Base-by-base conservation (phyloP, 768 basidiomycete genomes). In the Clavaria fumosa region DNA sequence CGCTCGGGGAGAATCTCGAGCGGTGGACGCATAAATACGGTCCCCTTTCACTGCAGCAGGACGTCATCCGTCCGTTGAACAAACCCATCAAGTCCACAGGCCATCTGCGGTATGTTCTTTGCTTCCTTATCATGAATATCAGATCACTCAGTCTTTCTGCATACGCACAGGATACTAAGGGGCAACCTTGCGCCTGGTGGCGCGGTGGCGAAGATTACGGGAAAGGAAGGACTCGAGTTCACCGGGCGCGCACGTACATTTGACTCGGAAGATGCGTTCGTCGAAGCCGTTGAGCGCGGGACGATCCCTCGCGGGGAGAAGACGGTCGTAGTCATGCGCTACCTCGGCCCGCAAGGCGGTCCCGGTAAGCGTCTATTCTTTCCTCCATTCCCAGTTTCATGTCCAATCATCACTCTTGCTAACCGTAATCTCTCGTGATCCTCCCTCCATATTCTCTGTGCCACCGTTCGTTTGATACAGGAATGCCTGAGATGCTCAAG, bases 301-400 rank as follows among this genome's bases (percentile, higher is more conserved):
- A 75, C 75, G 15, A 83, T 97, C 63, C 84, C 84, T 57, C 77
- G 81, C 58, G 90, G 89, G 5, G 90, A 95, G 61, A 99, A 97
- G 70, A 91, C 88, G 2, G 93, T 95, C 12, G 85, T 82, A 39
- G 83, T 99, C 39, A 64, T 99, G 53, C 70, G 95, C 34, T 97
- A 99, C 56, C 76, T 99, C 46, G 95, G 95, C 34, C 93, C 93
- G 20, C 82, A 88, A 62, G 93, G 93, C 44, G 95, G 93, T 41
- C 93, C 93, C 23, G 88, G 86, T 82, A 44, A 59, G 77, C 59
- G 14, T 24, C 23, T 35, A 31, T 28, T 40, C 41, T n/a, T n/a
- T n/a, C n/a, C n/a, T n/a, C n/a, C n/a, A n/a, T n/a, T n/a, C n/a
- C n/a, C 31, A 14, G 31, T 34, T 12, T 10, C 28, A n/a, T 26